Conservation (phyloP, 495 filamentous ascomycete species). For the Bryoglossum gracile region DNA sequence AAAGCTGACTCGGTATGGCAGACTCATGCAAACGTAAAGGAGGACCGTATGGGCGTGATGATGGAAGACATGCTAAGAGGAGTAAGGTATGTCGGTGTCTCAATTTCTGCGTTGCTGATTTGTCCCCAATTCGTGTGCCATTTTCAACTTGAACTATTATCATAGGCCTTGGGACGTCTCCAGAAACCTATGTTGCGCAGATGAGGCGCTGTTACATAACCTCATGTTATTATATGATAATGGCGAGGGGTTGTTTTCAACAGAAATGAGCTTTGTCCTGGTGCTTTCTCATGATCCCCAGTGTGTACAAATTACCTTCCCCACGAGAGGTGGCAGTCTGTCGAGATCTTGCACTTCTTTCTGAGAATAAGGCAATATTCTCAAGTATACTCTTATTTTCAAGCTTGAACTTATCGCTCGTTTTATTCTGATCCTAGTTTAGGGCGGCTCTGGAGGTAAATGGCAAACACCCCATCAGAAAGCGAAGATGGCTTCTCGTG, state of each 20-base stretch:
- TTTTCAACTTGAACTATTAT: background rate
- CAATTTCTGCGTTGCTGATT: background rate
- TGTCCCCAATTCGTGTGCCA: background rate
- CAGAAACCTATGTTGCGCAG: background rate
- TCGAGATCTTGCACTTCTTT: too few relatives aligned
- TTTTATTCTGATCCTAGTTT: background rate
- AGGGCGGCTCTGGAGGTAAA: constrained; percentile 45
- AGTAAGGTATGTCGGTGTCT: constrained; percentile 21
- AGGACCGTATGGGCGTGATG: constrained; percentile 1
- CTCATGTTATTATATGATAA: too few relatives aligned
- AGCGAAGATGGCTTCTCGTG: constrained; percentile 30
- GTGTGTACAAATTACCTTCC: background rate
- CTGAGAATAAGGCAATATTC: too few relatives aligned
- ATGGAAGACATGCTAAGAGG: constrained; percentile 6
- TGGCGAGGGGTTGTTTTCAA: too few relatives aligned
- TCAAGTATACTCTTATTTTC: background rate
- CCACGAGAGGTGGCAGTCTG: background rate
- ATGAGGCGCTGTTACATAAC: background rate
- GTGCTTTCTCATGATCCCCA: background rate
- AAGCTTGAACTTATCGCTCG: background rate
- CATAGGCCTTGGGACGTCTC: background rate
- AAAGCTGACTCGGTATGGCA: too few relatives aligned
- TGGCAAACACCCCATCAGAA: constrained; percentile 49
- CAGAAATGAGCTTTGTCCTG: background rate
- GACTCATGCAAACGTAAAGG: constrained; percentile 17